Evolutionary conservation across 805 yeast species (phyloP).

Genomic region (Komagataella mondaviorum): DNA sequence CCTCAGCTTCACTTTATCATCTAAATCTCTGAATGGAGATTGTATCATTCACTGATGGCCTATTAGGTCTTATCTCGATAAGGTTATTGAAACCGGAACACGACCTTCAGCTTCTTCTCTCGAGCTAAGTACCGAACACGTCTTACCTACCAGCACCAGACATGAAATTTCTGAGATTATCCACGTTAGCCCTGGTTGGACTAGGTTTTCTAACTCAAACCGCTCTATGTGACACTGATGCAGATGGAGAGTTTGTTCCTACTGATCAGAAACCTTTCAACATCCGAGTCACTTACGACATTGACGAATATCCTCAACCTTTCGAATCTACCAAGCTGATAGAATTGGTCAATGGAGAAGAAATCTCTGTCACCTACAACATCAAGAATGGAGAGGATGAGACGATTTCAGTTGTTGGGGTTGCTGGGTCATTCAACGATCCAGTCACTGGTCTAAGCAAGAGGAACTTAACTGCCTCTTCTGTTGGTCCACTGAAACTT

Average conservation of each 20-base stretch:
- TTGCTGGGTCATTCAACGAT: slow-evolving; percentile 51
- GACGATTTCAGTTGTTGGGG: slow-evolving; percentile 44
- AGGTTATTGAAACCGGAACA: not conserved
- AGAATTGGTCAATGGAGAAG: slow-evolving; percentile 35
- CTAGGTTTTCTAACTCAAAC: not conserved
- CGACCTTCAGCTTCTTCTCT: not conserved
- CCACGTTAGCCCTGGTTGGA: not conserved
- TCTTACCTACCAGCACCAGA: not conserved
- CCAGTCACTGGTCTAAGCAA: slow-evolving; percentile 35
- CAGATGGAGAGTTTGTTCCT: slow-evolving; percentile 14
- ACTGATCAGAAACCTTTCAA: slow-evolving; percentile 25
- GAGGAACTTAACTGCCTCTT: slow-evolving; percentile 53
- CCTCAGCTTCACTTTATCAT: no score
- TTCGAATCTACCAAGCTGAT: slow-evolving; percentile 23
- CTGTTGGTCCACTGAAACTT: slow-evolving; percentile 46
- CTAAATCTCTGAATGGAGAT: not conserved
- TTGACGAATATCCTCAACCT: slow-evolving; percentile 29
- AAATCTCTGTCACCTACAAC: slow-evolving; percentile 33
- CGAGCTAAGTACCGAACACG: not conserved
- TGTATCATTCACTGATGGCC: not conserved
- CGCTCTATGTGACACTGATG: not conserved
- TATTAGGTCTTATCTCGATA: not conserved
- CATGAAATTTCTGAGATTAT: not conserved
- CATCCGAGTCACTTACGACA: slow-evolving; percentile 32
- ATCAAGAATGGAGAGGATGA: slow-evolving; percentile 40